Evolutionary conservation across 2,329 filamentous ascomycete genomes (phyloP).

Genomic region (Alternaria dauci): DNA sequence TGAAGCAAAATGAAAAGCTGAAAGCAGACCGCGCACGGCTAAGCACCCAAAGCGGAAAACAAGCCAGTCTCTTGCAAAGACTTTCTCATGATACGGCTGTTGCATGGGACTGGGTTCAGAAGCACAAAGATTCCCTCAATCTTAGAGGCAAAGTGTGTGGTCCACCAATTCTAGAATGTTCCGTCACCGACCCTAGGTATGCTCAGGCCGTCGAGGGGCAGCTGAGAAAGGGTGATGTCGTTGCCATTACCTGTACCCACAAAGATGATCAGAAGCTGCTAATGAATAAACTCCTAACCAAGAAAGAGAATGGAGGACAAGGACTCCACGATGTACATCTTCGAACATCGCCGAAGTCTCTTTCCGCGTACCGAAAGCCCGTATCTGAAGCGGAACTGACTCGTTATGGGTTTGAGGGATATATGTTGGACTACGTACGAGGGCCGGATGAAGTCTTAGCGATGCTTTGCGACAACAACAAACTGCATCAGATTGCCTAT

Average conservation of each 20-base stretch:
- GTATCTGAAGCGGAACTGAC: slow-evolving; percentile 64
- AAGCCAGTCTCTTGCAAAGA: slow-evolving; percentile 66
- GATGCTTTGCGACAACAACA: slow-evolving; percentile 81
- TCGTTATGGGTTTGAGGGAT: slow-evolving; percentile 76
- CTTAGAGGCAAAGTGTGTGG: slow-evolving; percentile 83
- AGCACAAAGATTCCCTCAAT: slow-evolving; percentile 64
- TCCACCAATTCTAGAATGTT: slow-evolving; percentile 81
- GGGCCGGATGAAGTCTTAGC: slow-evolving; percentile 85
- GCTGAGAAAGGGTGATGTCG: slow-evolving; percentile 62
- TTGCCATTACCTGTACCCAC: slow-evolving; percentile 77
- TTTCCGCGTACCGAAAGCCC: slow-evolving; percentile 65
- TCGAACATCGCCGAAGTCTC: slow-evolving; percentile 65
- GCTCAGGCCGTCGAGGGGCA: slow-evolving; percentile 67
- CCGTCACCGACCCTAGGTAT: slow-evolving; percentile 75
- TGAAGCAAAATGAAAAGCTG: slow-evolving; percentile 39
- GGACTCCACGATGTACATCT: slow-evolving; percentile 75
- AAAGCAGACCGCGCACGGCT: slow-evolving; percentile 27
- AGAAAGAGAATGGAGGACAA: slow-evolving; percentile 54
- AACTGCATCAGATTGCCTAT: slow-evolving; percentile 74
- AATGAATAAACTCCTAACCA: slow-evolving; percentile 68
- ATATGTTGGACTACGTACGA: slow-evolving; percentile 78
- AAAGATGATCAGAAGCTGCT: slow-evolving; percentile 77
- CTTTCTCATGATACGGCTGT: slow-evolving; percentile 69
- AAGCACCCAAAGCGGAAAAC: slow-evolving; percentile 51
- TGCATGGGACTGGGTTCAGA: slow-evolving; percentile 84